Base-by-base conservation (phyloP, 768 basidiomycete genomes). In the Leucocoprinus sp. region DNA sequence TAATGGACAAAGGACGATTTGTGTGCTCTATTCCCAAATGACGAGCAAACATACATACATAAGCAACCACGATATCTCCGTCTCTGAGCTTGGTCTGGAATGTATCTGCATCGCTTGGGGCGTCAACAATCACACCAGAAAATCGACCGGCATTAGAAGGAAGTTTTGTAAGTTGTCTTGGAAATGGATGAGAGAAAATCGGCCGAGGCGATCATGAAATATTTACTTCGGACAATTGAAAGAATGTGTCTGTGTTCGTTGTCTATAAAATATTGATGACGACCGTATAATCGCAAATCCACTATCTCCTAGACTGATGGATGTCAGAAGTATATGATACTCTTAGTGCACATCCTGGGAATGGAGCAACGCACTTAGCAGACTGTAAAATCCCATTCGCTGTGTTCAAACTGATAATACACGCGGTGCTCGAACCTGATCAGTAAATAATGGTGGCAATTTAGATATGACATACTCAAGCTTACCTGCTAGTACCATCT, bases 341-440 rank as follows among this genome's bases (percentile, higher is more conserved):
- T 40, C 52, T 7, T 49, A 15, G 40, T 14, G 33, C 26, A 6
- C 2, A 22, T 41, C 15, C 9, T 22, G 45, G 21, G 23, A 51
- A 46, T 35, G 49, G 37, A 43, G 37, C 39, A 19, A 66, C 76
- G 53, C 57, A 88, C 87, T 87, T 90, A 46, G 85, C 84, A 18
- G 85, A 77, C 40, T 83, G 82, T 46, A 91, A 67, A 35, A 82
- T 50, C 12, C 87, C 87, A 2, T 82, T 83, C 14, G 82, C 75
- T 7, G 84, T 72, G 56, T 90, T 89, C 44, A 91, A 60, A 43
- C 75, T 85, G 28, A 88, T 57, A 19, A 91, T 62, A 55, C 84
- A 87, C 26, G 85, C 87, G 0, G 89, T 92, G 58, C 89, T 91
- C 8, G 89, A 89, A 45, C 88, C 88, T 91, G 39, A n/a, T n/a